These are phyloP conservation scores for Trypanosomatidae sp. DNA, from an alignment of 208 protist genomes.

Conservation along the genomic window DNA sequence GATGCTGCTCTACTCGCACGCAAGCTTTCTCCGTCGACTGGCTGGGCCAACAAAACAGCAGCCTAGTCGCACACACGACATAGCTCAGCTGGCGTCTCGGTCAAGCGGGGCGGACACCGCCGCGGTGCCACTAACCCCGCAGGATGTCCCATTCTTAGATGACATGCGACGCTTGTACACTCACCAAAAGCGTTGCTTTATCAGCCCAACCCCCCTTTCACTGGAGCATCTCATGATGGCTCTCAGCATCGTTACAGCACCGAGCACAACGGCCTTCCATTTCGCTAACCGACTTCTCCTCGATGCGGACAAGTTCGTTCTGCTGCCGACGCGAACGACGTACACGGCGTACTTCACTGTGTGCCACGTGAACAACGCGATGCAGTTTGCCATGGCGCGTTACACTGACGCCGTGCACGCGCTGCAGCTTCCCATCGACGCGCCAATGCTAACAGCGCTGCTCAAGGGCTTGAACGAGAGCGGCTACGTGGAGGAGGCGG, in stretches of 20 bases:
- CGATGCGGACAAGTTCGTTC: constrained; percentile 75
- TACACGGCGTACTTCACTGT: constrained; percentile 83
- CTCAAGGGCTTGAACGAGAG: constrained; percentile 75
- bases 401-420: constrained; percentile 62
- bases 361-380: constrained; percentile 67
- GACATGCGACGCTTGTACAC: constrained; percentile 78
- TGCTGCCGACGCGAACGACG: constrained; percentile 80
- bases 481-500: constrained; percentile 79
- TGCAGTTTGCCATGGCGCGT: constrained; percentile 72
- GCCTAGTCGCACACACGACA: neutral
- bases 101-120: neutral
- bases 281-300: constrained; percentile 74
- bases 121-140: constrained; percentile 9
- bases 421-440: constrained; percentile 69
- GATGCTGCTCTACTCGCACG: constrained; percentile 63
- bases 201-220: constrained; percentile 63
- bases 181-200: constrained; percentile 59
- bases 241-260: constrained; percentile 32
- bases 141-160: constrained; percentile 59
- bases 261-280: constrained; percentile 53
- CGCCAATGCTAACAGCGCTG: constrained; percentile 72
- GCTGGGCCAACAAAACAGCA: constrained; percentile 10
- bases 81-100: neutral
- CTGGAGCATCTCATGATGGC: constrained; percentile 82
- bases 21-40: constrained; percentile 54